phyloP scores from a whole-genome alignment of 2,329 filamentous ascomycete species.

The Trichoderma semiorbis region DNA sequence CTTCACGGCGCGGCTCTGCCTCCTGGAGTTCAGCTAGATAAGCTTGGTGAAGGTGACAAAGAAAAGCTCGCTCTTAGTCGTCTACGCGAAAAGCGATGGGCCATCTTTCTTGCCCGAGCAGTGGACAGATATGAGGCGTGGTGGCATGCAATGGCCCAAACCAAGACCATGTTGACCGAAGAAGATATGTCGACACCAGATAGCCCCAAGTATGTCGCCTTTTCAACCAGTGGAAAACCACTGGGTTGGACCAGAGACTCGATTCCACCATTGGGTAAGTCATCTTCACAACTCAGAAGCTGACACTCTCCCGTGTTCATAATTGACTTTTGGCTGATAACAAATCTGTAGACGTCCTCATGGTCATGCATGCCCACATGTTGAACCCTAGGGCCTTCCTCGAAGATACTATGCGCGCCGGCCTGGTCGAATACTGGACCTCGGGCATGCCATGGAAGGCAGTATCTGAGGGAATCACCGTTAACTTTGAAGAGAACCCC shows the following conservation, averaged over 20 bases:
- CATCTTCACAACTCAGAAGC: not conserved
- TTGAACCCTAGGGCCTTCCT: constrained; percentile 72
- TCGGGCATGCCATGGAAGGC: constrained; percentile 64
- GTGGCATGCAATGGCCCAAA: constrained; percentile 47
- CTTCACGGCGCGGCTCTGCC: constrained; percentile 14
- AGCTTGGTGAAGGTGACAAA: constrained; percentile 32
- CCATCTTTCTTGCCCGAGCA: constrained; percentile 64
- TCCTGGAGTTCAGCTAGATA: constrained; percentile 3
- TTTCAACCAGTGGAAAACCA: constrained; percentile 27
- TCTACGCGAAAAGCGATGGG: constrained; percentile 71
- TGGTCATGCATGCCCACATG: constrained; percentile 79
- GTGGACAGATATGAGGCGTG: constrained; percentile 65
- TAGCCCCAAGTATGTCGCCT: constrained; percentile 30
- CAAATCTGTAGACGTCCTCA: constrained; percentile 58
- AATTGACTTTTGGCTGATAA: not conserved
- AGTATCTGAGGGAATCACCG: constrained; percentile 56
- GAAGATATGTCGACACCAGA: constrained; percentile 32
- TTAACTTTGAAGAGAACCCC: constrained; percentile 54
- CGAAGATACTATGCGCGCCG: constrained; percentile 65
- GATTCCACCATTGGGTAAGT: constrained; percentile 57
- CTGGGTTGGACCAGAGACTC: constrained; percentile 37
- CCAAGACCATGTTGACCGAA: constrained; percentile 31
- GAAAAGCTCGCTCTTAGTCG: constrained; percentile 39
- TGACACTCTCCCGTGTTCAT: not conserved
- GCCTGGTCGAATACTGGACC: constrained; percentile 54